These are phyloP conservation scores for Arabidopsis arenosa DNA, from an alignment of 345 rosid species.

Conservation along the genomic window DNA sequence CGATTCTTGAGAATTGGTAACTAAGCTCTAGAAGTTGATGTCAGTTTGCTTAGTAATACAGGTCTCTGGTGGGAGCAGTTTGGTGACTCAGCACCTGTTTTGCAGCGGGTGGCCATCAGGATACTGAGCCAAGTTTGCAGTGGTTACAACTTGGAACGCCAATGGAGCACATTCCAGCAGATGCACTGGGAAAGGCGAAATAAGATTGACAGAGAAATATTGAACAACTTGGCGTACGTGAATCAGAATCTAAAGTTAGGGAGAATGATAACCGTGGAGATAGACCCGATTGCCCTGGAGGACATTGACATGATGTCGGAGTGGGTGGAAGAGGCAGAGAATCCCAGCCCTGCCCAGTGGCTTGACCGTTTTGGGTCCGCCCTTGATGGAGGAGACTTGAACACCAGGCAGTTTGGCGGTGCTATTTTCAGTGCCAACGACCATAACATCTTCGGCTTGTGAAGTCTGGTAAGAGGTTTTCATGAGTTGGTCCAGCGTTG, in stretches of 20 bases:
- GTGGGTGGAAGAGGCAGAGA: slow-evolving; percentile 89
- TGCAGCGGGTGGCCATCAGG: slow-evolving; percentile 86
- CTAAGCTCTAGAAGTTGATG: slow-evolving; percentile 1
- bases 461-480: slow-evolving; percentile 27
- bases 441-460: slow-evolving; percentile 67
- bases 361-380: slow-evolving; percentile 80
- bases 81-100: slow-evolving; percentile 83
- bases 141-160: slow-evolving; percentile 67
- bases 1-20: slow-evolving; percentile 11
- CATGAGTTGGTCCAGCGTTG: not conserved
- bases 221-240: slow-evolving; percentile 67
- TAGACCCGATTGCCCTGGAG: slow-evolving; percentile 64
- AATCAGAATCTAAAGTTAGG: slow-evolving; percentile 79
- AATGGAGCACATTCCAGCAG: slow-evolving; percentile 84
- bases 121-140: slow-evolving; percentile 90
- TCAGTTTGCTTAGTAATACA: slow-evolving; percentile 36
- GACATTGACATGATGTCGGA: slow-evolving; percentile 95
- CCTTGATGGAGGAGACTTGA: slow-evolving; percentile 80
- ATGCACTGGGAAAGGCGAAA: slow-evolving; percentile 84
- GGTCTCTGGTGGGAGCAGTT: slow-evolving; percentile 99
- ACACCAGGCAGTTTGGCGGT: slow-evolving; percentile 76
- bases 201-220: slow-evolving; percentile 76
- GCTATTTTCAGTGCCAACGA: slow-evolving; percentile 66
- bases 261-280: slow-evolving; percentile 57
- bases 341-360: slow-evolving; percentile 78